Base-by-base conservation (phyloP, 257 asterid species). In the Ballota nigra region DNA sequence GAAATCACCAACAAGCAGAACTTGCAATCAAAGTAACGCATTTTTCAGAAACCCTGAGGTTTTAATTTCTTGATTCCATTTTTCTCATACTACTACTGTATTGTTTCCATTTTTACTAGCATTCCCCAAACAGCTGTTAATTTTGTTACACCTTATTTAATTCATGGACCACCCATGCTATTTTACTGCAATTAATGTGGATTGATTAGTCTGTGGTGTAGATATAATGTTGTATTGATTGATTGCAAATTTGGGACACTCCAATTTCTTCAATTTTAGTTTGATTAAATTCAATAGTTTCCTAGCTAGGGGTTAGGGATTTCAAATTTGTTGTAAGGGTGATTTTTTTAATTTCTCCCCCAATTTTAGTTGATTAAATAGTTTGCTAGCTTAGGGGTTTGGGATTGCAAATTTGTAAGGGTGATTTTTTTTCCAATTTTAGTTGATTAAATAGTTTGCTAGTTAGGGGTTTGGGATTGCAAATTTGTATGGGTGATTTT, bases 21-120 rank as follows among this genome's bases (percentile, higher is more conserved):
- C 91, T 79, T 85, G 83, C 57, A 79, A 49, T n/a, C 56, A 67
- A 78, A 83, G 95, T 28, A 82, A 87, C 56, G 98, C 78, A 85
- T 81, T 28, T 56, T 53, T 51, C 59, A 73, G 82, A 84, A 82
- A 75, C 78, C 70, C 29, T 71, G 33, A 51, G 69, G 68, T 75
- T 73, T 75, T 36, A 8, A 36, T 68, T n/a, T 61, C 76, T 36
- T 18, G 55, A 8, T 36, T 1, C 29, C 29, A 26, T 1, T 26
- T 26, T 26, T 26, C n/a, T n/a, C n/a, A n/a, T 26, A 26, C 3
- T 26, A 1, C 29, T 26, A 3, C 1, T 26, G 3, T 26, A 3
- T 26, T 26, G 29, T 26, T 59, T 62, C 62, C 24, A 55, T 49
- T 4, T 51, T 34, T 31, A 10, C n/a, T 36, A 62, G 64, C 73